A percentile compares a stretch with the other conserved stretches of the same genome.
Conservation (phyloP, 495 filamentous ascomycete species). For the Penicillium canariense region DNA sequence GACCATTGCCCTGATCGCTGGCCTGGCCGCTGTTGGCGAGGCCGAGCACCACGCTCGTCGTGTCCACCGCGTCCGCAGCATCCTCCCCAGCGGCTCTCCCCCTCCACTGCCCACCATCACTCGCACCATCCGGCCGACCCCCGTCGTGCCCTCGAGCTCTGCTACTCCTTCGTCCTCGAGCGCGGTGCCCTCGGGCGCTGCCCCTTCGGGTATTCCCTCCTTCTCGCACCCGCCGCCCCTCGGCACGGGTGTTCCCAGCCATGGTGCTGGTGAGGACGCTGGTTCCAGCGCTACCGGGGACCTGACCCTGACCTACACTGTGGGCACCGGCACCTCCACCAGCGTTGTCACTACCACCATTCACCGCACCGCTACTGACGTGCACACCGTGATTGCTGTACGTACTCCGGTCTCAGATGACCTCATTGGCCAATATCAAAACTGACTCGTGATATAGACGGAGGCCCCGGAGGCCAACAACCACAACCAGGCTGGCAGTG, state of each 20-base stretch:
- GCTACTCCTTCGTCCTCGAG: constrained; percentile 3
- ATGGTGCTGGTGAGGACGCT: not conserved
- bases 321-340: constrained; percentile 51
- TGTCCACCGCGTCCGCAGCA: constrained; percentile 31
- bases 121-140: no score
- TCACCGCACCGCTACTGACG: constrained; percentile 43
- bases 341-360: constrained; percentile 58
- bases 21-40: constrained; percentile 45
- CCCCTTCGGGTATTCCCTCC: constrained; percentile 1
- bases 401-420: constrained; percentile 14
- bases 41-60: constrained; percentile 37
- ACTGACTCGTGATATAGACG: constrained; percentile 17
- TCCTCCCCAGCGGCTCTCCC: constrained; percentile 13
- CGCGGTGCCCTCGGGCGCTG: constrained; percentile 5
- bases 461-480: constrained; percentile 6
- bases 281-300: constrained; percentile 29
- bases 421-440: not conserved
- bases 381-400: constrained; percentile 41
- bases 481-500: constrained; percentile 6
- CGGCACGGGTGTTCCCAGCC: constrained; percentile 8
- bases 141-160: not conserved
- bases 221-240: constrained; percentile 2
- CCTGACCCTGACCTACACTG: constrained; percentile 60
- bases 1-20: constrained; percentile 46
- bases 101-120: constrained; percentile 12